Evolutionary conservation across 768 basidiomycete genomes (phyloP), one percentile per base, ranked within the genome.

Genomic region (Suillus subalutaceus): DNA sequence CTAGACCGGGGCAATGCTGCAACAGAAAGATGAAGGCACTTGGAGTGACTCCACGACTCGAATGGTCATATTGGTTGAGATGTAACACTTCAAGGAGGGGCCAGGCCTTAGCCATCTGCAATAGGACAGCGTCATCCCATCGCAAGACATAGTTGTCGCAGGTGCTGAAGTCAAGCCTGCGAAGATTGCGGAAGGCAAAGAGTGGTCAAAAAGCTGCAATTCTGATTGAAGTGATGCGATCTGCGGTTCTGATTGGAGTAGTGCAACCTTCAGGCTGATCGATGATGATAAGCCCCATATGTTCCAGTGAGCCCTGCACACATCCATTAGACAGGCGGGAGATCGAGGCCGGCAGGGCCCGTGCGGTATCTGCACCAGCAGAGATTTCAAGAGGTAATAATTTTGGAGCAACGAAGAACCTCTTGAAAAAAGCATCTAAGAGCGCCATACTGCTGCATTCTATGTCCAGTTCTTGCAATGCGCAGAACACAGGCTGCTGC

Each of bases 61-160:
- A 30, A 15, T 15, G 23, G 23, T 23, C 8, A 16, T 20, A 35
- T 35, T 35, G 4, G 4, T 2, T 32, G 57, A 65, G 35, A 10
- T 18, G 6, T 10, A 60, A 35, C 12, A 59, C 16, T 35, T 60
- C 40, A 6, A 65, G 44, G n/a, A 32, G 35, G 37, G 64, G 64
- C 57, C 55, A 65, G 46, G 64, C 32, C 56, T 26, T 50, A 3
- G 58, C 64, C 32, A 60, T 58, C 40, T 65, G 57, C n/a, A 30
- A 44, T 10, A 65, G 41, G 40, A 2, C 30, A 18, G 40, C 18
- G 15, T 64, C 52, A n/a, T 64, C 32, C 32, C 56, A 37, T 32
- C 3, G 30, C 32, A 32, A 30, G 15, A 4, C 4, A 18, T 32
- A 55, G 15, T 9, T 4, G 13, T 15, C 10, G 3, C 1, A 18